Evolutionary conservation across 1,284 basidiomycete species (phyloP), one percentile per base, ranked within the genome.

Genomic region (Amylostereum chailletii): DNA sequence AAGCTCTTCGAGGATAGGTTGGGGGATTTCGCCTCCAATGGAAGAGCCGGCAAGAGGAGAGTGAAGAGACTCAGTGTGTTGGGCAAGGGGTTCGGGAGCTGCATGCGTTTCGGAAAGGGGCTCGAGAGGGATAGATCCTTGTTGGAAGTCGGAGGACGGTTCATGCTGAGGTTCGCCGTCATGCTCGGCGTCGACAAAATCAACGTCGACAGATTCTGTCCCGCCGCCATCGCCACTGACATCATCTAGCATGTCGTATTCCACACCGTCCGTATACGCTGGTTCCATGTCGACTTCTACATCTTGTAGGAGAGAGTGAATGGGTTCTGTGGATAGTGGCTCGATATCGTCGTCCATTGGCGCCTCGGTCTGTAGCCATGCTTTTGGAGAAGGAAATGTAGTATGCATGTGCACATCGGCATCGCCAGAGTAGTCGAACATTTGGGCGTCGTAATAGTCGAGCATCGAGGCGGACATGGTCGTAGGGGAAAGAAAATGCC

Each of bases 271-370:
- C 59, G 74, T 75, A 30, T 74, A 66, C 56, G 78, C 76, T 42
- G 69, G 65, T 50, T 83, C 82, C 82, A 88, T 86, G 53, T 88
- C 86, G 46, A 88, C 72, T 60, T 87, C 86, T 45, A 84, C 70
- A 43, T 72, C 69, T 47, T 65, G 62, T 40, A 62, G 65, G 51
- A 46, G 54, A 38, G 36, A 38, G 37, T 49, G 51, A 10, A 54
- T 42, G 3, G 51, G 45, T 30, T 47, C 49, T 19, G 47, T 42
- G 38, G 42, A 60, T 47, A 46, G 52, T 43, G 46, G 55, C 45
- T 55, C 56, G 19, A 49, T 53, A 58, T 83, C 82, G 53, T 83
- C 82, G 56, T 81, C 77, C 83, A 86, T 86, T 50, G 70, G 64
- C 3, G 74, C 69, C 63, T 86, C 79, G 30, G 71, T 65, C 51